Conservation (phyloP, 352 stramenopile species). For the Pythium coloratum region DNA sequence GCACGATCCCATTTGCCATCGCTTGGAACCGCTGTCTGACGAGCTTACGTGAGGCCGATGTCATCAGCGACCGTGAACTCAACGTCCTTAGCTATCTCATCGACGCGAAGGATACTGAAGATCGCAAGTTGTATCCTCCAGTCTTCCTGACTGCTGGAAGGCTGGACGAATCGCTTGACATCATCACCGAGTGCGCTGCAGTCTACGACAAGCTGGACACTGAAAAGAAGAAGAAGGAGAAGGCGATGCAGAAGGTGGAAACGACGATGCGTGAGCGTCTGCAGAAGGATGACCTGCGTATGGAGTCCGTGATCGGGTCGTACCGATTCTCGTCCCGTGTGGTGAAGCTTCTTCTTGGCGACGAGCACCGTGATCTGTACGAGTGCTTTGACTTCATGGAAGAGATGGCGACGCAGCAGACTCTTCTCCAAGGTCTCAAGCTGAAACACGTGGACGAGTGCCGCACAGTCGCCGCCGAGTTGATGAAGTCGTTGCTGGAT, state of each 20-base stretch:
- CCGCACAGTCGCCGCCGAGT: conserved; percentile 53
- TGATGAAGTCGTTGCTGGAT: conserved; percentile 85
- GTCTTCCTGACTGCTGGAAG: conserved; percentile 83
- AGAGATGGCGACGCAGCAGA: conserved; percentile 70
- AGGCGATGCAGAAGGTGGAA: conserved; percentile 82
- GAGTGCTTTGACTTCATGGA: conserved; percentile 88
- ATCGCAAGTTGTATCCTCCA: conserved; percentile 75
- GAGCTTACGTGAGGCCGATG: conserved; percentile 73
- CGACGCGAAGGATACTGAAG: conserved; percentile 68
- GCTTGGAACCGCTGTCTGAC: conserved; percentile 79
- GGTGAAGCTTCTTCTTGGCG: conserved; percentile 70
- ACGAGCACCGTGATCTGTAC: conserved; percentile 80
- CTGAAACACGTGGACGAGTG: conserved; percentile 75
- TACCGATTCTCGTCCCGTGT: conserved; percentile 87
- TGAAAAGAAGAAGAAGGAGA: conserved; percentile 89
- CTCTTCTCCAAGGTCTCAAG: conserved; percentile 74
- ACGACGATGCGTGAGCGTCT: conserved; percentile 79
- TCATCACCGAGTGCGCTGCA: conserved; percentile 75
- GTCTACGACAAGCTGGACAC: conserved; percentile 76
- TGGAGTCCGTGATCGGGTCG: conserved; percentile 72
- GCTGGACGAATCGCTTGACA: conserved; percentile 81
- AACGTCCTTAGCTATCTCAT: conserved; percentile 86
- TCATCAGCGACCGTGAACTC: conserved; percentile 80
- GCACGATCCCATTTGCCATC: conserved; percentile 83
- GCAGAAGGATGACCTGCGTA: conserved; percentile 78